These are phyloP conservation scores for Debaryomyces subglobosus DNA, from an alignment of 1,139 yeast genomes.

Conservation along the genomic window DNA sequence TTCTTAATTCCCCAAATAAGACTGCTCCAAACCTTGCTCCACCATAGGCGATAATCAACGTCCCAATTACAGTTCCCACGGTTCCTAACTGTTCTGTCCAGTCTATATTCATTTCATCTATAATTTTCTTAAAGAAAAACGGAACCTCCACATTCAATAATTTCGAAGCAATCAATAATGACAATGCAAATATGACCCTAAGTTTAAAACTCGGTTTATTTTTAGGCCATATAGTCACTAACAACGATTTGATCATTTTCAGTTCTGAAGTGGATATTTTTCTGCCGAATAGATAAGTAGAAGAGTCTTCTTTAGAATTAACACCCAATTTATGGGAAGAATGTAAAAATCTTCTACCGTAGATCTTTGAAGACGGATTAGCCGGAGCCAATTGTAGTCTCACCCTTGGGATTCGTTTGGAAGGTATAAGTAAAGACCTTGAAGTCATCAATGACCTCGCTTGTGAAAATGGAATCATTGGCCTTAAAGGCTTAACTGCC, in stretches of 20 bases:
- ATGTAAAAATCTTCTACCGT: not conserved
- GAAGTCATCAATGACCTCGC: constrained; percentile 2
- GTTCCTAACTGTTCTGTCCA: constrained; percentile 71
- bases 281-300: constrained; percentile 23
- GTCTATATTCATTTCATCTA: constrained; percentile 91
- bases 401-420: not conserved
- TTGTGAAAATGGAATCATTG: not conserved
- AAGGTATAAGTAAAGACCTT: not conserved
- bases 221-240: constrained; percentile 90
- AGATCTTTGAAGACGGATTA: not conserved
- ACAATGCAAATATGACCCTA: constrained; percentile 76
- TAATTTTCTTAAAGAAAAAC: constrained; percentile 83
- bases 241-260: constrained; percentile 61
- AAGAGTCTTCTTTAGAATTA: constrained; percentile 1
- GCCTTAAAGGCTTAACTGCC: not conserved
- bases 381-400: not conserved
- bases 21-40: constrained; percentile 94
- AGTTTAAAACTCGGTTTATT: constrained; percentile 68
- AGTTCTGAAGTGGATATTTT: constrained; percentile 52
- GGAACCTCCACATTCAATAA: constrained; percentile 94
- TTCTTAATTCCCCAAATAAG: constrained; percentile 88
- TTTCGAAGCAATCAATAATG: constrained; percentile 77
- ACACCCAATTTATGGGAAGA: not conserved
- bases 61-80: constrained; percentile 63
- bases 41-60: constrained; percentile 87